A percentile compares a stretch with the other conserved stretches of the same genome.
Evolutionary conservation across 2,329 filamentous ascomycete species (phyloP).

Genomic region (Trichophyton benhamiae): DNA sequence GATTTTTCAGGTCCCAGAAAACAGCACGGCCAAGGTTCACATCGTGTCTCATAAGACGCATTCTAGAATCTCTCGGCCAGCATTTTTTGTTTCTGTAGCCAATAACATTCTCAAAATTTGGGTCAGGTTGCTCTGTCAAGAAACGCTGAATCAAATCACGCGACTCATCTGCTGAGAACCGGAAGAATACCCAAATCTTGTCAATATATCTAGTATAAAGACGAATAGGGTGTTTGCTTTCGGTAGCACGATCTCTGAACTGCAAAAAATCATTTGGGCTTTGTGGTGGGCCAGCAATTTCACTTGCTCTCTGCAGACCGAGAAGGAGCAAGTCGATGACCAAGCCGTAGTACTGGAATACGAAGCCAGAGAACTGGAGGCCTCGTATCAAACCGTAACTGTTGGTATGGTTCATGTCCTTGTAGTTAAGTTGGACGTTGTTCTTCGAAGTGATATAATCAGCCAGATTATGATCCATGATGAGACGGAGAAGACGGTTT

Average conservation of each 20-base stretch:
- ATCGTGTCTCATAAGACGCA: conserved; percentile 97
- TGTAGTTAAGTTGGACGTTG: conserved; percentile 97
- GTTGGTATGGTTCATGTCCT: conserved; percentile 99
- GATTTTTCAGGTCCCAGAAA: conserved; percentile 98
- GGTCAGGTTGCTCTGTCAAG: conserved; percentile 93
- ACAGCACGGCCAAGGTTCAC: conserved; percentile 94
- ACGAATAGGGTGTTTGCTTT: conserved; percentile 86
- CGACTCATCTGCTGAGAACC: conserved; percentile 88
- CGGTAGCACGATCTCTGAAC: conserved; percentile 84
- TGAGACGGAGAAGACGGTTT: conserved; percentile 80
- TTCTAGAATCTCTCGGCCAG: conserved; percentile 93
- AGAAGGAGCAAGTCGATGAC: conserved; percentile 87
- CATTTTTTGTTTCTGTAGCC: conserved; percentile 99
- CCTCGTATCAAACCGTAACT: conserved; percentile 97
- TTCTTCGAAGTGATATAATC: conserved; percentile 99
- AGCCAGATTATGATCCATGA: conserved; percentile 98
- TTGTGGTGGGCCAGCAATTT: conserved; percentile 88
- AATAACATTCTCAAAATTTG: conserved; percentile 98
- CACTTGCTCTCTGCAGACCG: conserved; percentile 88
- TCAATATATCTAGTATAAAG: conserved; percentile 98
- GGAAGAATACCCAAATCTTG: conserved; percentile 95
- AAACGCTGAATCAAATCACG: conserved; percentile 94
- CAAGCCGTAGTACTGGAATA: conserved; percentile 97
- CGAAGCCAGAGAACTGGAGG: conserved; percentile 93
- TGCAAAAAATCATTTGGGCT: conserved; percentile 96